phyloP scores from a whole-genome alignment of 768 basidiomycete genomes.

The Trametes meyenii region DNA sequence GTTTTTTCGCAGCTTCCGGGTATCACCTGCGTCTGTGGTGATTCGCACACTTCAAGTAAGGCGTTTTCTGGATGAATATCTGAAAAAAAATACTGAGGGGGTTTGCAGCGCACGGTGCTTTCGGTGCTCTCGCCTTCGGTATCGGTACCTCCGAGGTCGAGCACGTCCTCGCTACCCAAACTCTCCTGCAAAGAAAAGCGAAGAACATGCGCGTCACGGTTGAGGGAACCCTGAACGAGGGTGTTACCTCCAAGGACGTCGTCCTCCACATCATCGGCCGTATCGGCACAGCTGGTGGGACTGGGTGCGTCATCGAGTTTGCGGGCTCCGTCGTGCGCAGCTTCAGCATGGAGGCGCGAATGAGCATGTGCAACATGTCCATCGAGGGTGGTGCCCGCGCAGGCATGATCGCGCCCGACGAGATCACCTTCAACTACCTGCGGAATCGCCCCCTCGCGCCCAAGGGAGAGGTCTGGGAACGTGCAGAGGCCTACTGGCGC shows the following conservation, averaged over 20 bases:
- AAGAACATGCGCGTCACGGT: conserved; percentile 70
- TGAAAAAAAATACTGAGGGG: not conserved
- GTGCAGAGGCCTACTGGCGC: conserved; percentile 61
- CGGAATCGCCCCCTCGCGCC: conserved; percentile 61
- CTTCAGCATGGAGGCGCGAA: conserved; percentile 65
- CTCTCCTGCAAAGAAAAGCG: conserved; percentile 60
- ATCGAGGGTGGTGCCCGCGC: conserved; percentile 69
- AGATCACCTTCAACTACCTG: conserved; percentile 63
- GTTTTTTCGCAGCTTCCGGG: conserved; percentile 41
- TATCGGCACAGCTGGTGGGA: conserved; percentile 69
- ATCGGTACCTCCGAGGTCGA: conserved; percentile 73
- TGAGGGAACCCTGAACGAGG: conserved; percentile 55
- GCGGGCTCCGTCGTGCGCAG: conserved; percentile 57
- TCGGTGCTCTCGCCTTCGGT: conserved; percentile 68
- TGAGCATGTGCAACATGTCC: conserved; percentile 68
- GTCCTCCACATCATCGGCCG: conserved; percentile 65
- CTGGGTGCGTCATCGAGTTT: conserved; percentile 66
- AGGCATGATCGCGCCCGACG: conserved; percentile 68
- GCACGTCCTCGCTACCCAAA: conserved; percentile 70
- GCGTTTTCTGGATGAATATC: not conserved
- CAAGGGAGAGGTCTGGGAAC: conserved; percentile 60
- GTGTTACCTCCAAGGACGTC: conserved; percentile 65
- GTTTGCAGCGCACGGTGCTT: conserved; percentile 58
- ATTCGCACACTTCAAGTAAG: conserved; percentile 66
- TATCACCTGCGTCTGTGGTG: conserved; percentile 60